Conservation (phyloP, 352 stramenopile genomes). For the Phytopythium vexans region DNA sequence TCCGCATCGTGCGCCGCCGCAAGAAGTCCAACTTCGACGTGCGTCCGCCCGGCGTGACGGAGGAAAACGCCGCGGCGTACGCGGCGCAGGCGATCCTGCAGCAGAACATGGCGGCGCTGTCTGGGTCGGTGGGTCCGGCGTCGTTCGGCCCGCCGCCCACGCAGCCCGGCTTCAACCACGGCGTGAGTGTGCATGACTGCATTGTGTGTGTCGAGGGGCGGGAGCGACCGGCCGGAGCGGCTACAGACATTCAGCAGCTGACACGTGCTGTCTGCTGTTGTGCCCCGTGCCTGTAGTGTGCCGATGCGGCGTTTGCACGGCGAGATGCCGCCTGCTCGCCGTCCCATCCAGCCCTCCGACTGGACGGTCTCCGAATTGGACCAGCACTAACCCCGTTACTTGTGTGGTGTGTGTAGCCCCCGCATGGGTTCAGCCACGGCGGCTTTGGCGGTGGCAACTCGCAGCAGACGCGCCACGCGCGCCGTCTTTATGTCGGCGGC, state of each 20-base stretch:
- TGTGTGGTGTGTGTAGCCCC: conserved; percentile 18
- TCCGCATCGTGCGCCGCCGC: conserved; percentile 43
- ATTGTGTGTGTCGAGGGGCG: no score
- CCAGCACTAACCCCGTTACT: conserved; percentile 27
- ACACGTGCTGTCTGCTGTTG: no score
- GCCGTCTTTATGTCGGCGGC: conserved; percentile 96
- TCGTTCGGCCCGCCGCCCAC: conserved; percentile 50
- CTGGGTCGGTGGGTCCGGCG: conserved; percentile 51
- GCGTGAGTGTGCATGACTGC: no score
- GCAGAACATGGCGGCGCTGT: conserved; percentile 76
- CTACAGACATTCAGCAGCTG: no score
- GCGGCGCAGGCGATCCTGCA: conserved; percentile 82
- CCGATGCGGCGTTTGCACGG: no score
- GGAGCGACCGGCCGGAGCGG: no score
- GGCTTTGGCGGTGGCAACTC: conserved; percentile 25
- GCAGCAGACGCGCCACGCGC: conserved; percentile 95
- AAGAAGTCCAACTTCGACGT: conserved; percentile 87
- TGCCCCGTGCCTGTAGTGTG: no score
- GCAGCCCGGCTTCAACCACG: not conserved
- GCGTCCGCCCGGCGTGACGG: conserved; percentile 69
- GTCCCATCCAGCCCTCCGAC: no score
- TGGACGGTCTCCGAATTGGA: no score
- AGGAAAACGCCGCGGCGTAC: conserved; percentile 80
- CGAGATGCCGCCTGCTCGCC: no score
- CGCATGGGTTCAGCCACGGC: no score